A percentile compares a stretch with the other conserved stretches of the same genome.
Conservation (phyloP, 192 early-diverging fungal genomes). For the Helicostylum pulchrum region DNA sequence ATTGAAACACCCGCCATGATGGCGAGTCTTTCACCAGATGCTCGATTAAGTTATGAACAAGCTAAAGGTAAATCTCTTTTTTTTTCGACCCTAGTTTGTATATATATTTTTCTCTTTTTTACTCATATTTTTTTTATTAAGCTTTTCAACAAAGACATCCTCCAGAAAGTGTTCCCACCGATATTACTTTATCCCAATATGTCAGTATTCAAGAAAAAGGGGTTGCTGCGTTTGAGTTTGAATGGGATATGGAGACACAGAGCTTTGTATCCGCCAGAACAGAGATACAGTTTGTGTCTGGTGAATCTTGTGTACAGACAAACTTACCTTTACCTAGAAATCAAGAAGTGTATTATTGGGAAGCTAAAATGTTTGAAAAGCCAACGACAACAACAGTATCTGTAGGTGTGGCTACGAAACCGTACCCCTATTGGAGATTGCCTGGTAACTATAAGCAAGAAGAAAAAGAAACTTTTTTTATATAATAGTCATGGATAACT, state of each 20-base stretch:
- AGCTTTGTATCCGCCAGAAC: slow-evolving; percentile 69
- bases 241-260: slow-evolving; percentile 56
- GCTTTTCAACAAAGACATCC: slow-evolving; percentile 72
- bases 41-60: slow-evolving; percentile 40
- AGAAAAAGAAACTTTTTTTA: background rate
- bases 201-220: slow-evolving; percentile 73
- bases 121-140: slow-evolving; percentile 5
- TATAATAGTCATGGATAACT: background rate
- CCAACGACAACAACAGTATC: slow-evolving; percentile 61
- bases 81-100: background rate
- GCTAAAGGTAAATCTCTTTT: slow-evolving; percentile 26
- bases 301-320: slow-evolving; percentile 69
- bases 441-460: slow-evolving; percentile 38
- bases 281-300: slow-evolving; percentile 68
- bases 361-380: slow-evolving; percentile 76
- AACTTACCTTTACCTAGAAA: slow-evolving; percentile 74
- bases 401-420: slow-evolving; percentile 72
- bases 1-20: slow-evolving; percentile 29
- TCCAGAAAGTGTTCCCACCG: slow-evolving; percentile 68
- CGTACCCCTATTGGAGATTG: slow-evolving; percentile 69
- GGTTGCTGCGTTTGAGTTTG: slow-evolving; percentile 79
- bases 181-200: slow-evolving; percentile 71
- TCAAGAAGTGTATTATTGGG: slow-evolving; percentile 80
- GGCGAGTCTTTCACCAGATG: slow-evolving; percentile 37
- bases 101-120: background rate